Percentiles rank a stretch among this genome's conserved stretches.
Conservation (phyloP, 78 protist species). For the Tieghemostelium lacteum region DNA sequence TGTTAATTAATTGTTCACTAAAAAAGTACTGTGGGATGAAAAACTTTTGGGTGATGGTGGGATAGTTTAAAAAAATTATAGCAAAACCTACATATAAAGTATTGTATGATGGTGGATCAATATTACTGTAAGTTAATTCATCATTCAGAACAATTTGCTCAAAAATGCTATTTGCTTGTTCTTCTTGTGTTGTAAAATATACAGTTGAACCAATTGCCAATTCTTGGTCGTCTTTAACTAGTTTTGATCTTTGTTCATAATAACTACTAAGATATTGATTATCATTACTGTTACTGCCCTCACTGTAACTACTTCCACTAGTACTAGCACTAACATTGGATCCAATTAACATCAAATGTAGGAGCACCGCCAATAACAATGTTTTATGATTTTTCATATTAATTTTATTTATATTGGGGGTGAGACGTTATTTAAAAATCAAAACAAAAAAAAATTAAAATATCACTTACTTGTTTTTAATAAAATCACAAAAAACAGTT, state of each 20-base stretch:
- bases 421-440: no score
- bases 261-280: no score
- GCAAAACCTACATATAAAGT: slow-evolving; percentile 25
- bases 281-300: no score
- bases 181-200: slow-evolving; percentile 15
- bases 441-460: no score
- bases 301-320: no score
- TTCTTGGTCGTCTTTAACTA: slow-evolving; percentile 10
- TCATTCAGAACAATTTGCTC: slow-evolving; percentile 23
- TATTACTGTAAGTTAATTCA: slow-evolving; percentile 29
- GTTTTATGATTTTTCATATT: no score
- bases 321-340: no score
- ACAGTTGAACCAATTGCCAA: slow-evolving; percentile 10
- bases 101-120: slow-evolving; percentile 50
- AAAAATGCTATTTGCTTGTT: slow-evolving; percentile 42
- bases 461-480: no score
- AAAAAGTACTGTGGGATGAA: neutral
- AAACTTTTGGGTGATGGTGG: neutral
- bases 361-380: no score
- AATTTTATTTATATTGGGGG: no score
- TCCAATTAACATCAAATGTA: no score
- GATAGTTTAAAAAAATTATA: neutral
- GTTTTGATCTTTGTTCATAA: slow-evolving; percentile 1
- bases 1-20: neutral
- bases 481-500: no score